Base-by-base conservation (phyloP, 2,329 filamentous ascomycete species). In the Cadophora luteo-olivacea region DNA sequence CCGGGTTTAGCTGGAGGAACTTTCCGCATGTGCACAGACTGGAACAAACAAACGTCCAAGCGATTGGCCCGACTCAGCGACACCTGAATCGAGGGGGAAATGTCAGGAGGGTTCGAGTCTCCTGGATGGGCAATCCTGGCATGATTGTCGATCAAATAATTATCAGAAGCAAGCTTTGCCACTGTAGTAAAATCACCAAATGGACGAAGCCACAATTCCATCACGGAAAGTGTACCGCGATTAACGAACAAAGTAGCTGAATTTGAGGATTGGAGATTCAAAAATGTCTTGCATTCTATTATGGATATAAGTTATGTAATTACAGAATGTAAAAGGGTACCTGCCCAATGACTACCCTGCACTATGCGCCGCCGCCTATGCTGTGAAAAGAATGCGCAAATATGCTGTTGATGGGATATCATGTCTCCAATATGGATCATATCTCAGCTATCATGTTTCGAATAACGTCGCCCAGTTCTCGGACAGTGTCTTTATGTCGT, bases 401-500 rank as follows among this genome's bases (percentile, higher is more conserved):
- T 48, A 12, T 22, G 33, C 51, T 48, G 12, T 45, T 55, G 6
- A 14, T 41, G n/a, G 24, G n/a, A 36, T 58, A 12, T 33, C 55
- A 41, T 4, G 63, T 52, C 33, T 11, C 45, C 45, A 11, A 63
- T 33, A 6, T 38, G 7, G 67, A 52, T 45, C 64, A 67, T 14
- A 73, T 67, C 25, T 68, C 69, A 11, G 65, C 61, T 33, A 69
- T 67, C 72, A 75, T 75, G 2, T 58, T 65, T n/a, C 74, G 68
- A 9, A 79, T 72, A 29, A 75, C 62, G 52, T 75, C 72, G 8
- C 75, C 73, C 16, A 81, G 74, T 61, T 82, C 79, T 12, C 72
- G 71, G 9, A 80, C 71, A 0, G 78, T 80, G 29, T 76, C 73
- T 52, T 75, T 73, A 55, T 87, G 85, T 70, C 87, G 80, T 0